Evolutionary conservation across 768 basidiomycete species (phyloP), one percentile per base, ranked within the genome.

Genomic region (Mycena floridula): DNA sequence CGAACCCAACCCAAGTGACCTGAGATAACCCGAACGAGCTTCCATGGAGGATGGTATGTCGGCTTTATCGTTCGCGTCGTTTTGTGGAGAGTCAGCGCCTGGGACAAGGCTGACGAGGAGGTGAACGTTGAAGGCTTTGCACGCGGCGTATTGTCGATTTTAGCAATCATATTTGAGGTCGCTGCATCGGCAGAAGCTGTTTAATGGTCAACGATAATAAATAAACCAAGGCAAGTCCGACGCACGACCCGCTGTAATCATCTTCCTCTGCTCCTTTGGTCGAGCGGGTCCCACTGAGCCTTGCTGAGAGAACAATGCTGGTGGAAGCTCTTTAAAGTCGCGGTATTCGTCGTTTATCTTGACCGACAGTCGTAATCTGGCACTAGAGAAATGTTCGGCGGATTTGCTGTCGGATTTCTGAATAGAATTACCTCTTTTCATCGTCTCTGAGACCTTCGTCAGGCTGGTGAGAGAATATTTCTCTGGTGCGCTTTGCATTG

Each of bases 1-100:
- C 96, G 80, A 13, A 99, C 95, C 96, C 96, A 99, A 8, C 96
- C 96, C 49, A 99, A 64, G 65, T 99, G 95, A 0, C 96, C 96
- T 1, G 93, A 96, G 47, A 99, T 97, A 54, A 99, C 96, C 40
- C 95, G 86, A 50, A 83, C 73, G 40, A 99, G 82, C 63, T 96
- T 96, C 96, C 95, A 98, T 51, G 82, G 87, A 5, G 96, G 79
- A 55, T 99, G 96, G 59, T 92, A 98, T 11, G 85, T 89, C 6
- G 96, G 96, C 62, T 97, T 96, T 58, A 97, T 79, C 7, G 88
- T 92, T 25, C 93, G 80, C 3, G 86, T 89, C 25, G 93, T 93
- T 67, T 97, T 97, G 67, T 95, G 91, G 15, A 91, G 76, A 42
- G 83, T 81, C 40, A 99, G 81, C 0, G 93, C 92, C 55, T 91